A percentile compares a stretch with the other conserved stretches of the same genome.
phyloP scores from a whole-genome alignment of 441 rosid genomes.

The Croton setiger region DNA sequence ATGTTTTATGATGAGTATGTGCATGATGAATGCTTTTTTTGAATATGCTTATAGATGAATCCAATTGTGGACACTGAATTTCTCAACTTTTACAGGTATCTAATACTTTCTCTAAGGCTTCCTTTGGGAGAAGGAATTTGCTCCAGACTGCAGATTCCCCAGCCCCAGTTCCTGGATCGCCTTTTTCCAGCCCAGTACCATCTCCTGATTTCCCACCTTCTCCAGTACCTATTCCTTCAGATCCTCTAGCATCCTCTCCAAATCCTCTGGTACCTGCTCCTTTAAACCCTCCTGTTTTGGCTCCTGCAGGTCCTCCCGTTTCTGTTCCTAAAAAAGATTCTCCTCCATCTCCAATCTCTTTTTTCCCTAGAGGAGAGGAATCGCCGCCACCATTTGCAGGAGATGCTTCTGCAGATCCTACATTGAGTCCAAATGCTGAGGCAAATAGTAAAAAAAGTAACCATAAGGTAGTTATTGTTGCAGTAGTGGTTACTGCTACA shows the following conservation, averaged over 20 bases:
- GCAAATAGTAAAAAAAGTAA: conserved; percentile 25
- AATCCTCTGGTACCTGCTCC: neutral
- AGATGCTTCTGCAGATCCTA: conserved; percentile 25
- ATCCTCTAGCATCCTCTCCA: conserved; percentile 21
- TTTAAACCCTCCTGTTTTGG: neutral
- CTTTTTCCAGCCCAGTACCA: conserved; percentile 19
- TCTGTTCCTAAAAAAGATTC: conserved; percentile 17
- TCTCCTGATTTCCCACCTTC: neutral
- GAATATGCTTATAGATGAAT: neutral
- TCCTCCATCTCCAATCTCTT: conserved; percentile 34
- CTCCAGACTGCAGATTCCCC: conserved; percentile 33
- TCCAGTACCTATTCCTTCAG: neutral
- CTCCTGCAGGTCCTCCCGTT: conserved; percentile 12
- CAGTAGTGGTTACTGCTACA: conserved; percentile 68
- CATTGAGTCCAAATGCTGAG: conserved; percentile 25
- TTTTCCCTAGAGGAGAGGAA: conserved; percentile 29
- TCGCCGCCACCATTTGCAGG: conserved; percentile 27
- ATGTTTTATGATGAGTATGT: neutral
- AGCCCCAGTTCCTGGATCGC: conserved; percentile 23
- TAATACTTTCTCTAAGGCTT: conserved; percentile 26
- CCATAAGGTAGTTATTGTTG: conserved; percentile 47
- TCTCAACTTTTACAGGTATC: conserved; percentile 24
- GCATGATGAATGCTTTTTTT: neutral
- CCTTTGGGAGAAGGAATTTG: conserved; percentile 43
- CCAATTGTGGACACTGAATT: neutral